phyloP scores from a whole-genome alignment of 495 filamentous ascomycete species.

The Penicillium bovifimosum region DNA sequence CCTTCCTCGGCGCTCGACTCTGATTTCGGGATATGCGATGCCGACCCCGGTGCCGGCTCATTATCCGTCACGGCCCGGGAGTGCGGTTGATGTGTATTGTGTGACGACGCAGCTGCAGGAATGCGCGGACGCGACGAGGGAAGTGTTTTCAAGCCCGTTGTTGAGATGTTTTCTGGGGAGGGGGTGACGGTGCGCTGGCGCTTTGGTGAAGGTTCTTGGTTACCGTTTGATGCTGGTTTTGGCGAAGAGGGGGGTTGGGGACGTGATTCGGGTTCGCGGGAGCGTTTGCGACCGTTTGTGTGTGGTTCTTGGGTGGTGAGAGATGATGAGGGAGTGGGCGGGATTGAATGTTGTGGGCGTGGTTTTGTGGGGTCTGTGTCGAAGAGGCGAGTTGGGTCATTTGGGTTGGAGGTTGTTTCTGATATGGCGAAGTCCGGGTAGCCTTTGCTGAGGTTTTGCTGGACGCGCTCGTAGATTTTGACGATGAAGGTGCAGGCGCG shows the following conservation, averaged over 20 bases:
- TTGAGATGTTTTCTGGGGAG: neutral
- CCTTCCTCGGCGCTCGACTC: conserved; percentile 22
- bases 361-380: conserved; percentile 17
- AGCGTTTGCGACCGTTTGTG: conserved; percentile 37
- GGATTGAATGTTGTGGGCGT: conserved; percentile 1
- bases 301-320: conserved; percentile 18
- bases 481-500: conserved; percentile 64
- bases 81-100: neutral
- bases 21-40: neutral
- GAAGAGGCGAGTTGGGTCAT: conserved; percentile 29
- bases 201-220: conserved; percentile 31
- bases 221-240: conserved; percentile 19
- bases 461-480: conserved; percentile 68
- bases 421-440: conserved; percentile 31
- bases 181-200: conserved; percentile 35
- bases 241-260: conserved; percentile 7
- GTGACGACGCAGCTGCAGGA: conserved; percentile 11
- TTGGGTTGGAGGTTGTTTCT: conserved; percentile 19
- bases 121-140: conserved; percentile 16
- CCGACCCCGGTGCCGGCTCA: neutral
- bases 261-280: conserved; percentile 34
- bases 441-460: conserved; percentile 39
- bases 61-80: neutral
- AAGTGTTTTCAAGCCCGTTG: neutral
- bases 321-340: conserved; percentile 7